Conservation (phyloP, 495 filamentous ascomycete species). For the Penicillium longicatenatum region DNA sequence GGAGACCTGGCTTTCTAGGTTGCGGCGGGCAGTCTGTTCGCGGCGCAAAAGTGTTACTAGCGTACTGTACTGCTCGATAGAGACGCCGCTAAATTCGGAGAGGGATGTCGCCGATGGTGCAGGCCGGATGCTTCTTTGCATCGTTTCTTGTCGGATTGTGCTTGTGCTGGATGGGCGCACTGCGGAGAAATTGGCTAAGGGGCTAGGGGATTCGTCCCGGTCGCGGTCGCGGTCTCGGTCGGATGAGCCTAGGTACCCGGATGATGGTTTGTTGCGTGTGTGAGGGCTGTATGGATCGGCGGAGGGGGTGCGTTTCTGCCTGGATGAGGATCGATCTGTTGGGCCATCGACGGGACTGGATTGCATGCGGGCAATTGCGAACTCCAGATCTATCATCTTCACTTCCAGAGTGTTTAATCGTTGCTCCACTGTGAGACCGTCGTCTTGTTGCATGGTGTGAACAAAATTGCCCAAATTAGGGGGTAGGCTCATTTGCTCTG, state of each 20-base stretch:
- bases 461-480: constrained; percentile 47
- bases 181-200: constrained; percentile 8
- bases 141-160: constrained; percentile 41
- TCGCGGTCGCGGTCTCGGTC: constrained; percentile 10
- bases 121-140: constrained; percentile 30
- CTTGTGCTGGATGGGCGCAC: constrained; percentile 42
- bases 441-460: constrained; percentile 48
- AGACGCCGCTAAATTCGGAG: constrained; percentile 42
- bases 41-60: constrained; percentile 56
- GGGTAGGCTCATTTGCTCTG: constrained; percentile 31
- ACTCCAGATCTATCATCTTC: constrained; percentile 58
- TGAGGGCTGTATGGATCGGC: constrained; percentile 16
- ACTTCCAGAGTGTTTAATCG: constrained; percentile 55
- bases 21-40: constrained; percentile 56
- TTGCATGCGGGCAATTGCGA: constrained; percentile 56
- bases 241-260: constrained; percentile 13
- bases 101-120: constrained; percentile 37
- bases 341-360: constrained; percentile 26
- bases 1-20: constrained; percentile 54
- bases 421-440: constrained; percentile 51
- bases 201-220: constrained; percentile 28
- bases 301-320: constrained; percentile 20
- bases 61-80: constrained; percentile 58
- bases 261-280: constrained; percentile 25
- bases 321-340: constrained; percentile 18